A percentile compares a stretch with the other conserved stretches of the same genome.
Conservation (phyloP, 2,329 filamentous ascomycete species). For the Chalaropsis ovoidea region DNA sequence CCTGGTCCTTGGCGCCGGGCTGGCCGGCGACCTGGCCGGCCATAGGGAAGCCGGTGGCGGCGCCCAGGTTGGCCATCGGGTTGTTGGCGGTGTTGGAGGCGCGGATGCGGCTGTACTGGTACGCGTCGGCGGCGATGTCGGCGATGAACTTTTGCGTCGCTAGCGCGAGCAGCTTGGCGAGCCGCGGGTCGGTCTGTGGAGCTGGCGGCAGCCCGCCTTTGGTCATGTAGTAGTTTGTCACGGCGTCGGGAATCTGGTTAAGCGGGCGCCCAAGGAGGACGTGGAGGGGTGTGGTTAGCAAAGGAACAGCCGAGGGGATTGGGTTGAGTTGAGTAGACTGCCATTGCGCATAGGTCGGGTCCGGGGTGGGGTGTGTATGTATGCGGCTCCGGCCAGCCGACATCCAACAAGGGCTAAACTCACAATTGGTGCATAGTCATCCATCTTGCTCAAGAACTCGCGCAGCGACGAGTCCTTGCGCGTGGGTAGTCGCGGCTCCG, state of each 20-base stretch:
- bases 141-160: conserved; percentile 99
- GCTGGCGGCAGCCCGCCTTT: conserved; percentile 88
- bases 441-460: conserved; percentile 92
- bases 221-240: conserved; percentile 96
- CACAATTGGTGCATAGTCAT: conserved; percentile 95
- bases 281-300: background rate
- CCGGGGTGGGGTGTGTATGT: background rate
- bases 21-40: conserved; percentile 51
- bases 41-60: conserved; percentile 57
- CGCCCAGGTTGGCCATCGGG: conserved; percentile 76
- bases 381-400: background rate
- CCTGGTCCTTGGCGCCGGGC: conserved; percentile 47
- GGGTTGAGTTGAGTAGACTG: background rate
- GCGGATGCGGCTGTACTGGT: conserved; percentile 93
- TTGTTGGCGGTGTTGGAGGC: conserved; percentile 84
- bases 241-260: conserved; percentile 81
- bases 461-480: conserved; percentile 88
- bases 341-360: background rate
- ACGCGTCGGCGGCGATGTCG: conserved; percentile 92
- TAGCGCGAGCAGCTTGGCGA: conserved; percentile 85
- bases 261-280: too few relatives aligned
- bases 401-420: conserved; percentile 32
- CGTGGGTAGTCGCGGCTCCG: conserved; percentile 57
- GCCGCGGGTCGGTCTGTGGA: conserved; percentile 77
- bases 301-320: background rate